phyloP scores from a whole-genome alignment of 768 basidiomycete species.

The Gelatoporia subvermispora region DNA sequence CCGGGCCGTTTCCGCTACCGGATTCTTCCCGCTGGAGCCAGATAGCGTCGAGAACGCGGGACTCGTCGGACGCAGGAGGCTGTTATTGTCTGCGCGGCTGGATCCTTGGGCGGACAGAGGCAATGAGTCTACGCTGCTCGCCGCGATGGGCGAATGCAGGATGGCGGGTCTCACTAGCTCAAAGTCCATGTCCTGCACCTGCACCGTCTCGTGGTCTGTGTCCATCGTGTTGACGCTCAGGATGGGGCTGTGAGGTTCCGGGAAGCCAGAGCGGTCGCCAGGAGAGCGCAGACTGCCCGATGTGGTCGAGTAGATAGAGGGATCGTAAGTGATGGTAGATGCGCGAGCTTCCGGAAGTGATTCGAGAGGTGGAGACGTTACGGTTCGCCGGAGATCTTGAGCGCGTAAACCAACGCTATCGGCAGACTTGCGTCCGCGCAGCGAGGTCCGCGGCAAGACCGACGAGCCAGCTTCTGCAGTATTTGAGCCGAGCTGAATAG shows the following conservation, averaged over 20 bases:
- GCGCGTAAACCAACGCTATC: conserved; percentile 1
- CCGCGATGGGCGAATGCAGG: conserved; percentile 19
- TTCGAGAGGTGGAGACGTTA: too few relatives aligned
- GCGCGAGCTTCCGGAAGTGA: too few relatives aligned
- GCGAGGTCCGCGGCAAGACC: conserved; percentile 9
- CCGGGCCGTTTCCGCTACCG: neutral
- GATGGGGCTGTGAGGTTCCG: conserved; percentile 28
- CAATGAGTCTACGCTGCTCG: conserved; percentile 12
- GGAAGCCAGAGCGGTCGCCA: conserved; percentile 24
- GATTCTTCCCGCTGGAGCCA: conserved; percentile 9
- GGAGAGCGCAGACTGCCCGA: neutral
- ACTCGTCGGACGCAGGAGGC: conserved; percentile 30
- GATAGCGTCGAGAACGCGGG: conserved; percentile 26
- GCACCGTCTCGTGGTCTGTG: conserved; percentile 51
- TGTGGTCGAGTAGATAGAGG: too few relatives aligned
- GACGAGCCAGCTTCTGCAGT: conserved; percentile 2
- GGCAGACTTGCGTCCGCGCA: conserved; percentile 11
- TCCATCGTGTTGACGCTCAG: conserved; percentile 12
- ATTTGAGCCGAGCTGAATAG: conserved; percentile 9
- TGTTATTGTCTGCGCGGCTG: conserved; percentile 2
- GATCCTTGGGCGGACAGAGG: neutral
- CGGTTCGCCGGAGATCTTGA: too few relatives aligned
- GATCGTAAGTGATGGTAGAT: too few relatives aligned
- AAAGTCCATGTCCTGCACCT: conserved; percentile 79
- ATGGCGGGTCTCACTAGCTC: conserved; percentile 67